These are phyloP conservation scores for Debaryomyces subglobosus DNA, from an alignment of 1,139 yeast genomes.

Conservation along the genomic window DNA sequence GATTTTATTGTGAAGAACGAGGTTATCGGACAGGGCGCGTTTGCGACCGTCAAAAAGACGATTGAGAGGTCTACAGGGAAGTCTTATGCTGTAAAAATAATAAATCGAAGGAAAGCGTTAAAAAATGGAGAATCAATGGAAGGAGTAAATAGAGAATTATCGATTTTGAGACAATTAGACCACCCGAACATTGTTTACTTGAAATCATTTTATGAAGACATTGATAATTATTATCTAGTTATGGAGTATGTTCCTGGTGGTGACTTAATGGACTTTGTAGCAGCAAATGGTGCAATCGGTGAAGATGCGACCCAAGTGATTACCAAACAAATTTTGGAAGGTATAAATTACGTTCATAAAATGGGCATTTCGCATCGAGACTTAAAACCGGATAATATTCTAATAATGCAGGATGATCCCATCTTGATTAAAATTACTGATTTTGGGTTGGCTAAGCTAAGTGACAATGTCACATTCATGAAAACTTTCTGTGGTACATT, in stretches of 20 bases:
- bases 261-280: conserved; percentile 96
- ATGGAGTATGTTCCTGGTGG: conserved; percentile 98
- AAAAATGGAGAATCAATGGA: conserved; percentile 60
- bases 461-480: conserved; percentile 76
- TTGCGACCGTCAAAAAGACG: conserved; percentile 92
- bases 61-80: conserved; percentile 83
- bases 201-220: conserved; percentile 84
- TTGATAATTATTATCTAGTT: conserved; percentile 76
- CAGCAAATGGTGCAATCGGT: conserved; percentile 87
- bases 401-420: conserved; percentile 90
- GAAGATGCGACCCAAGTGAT: conserved; percentile 90
- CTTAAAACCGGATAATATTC: conserved; percentile 87
- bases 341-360: conserved; percentile 83
- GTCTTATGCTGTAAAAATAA: conserved; percentile 87
- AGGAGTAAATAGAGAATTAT: conserved; percentile 85
- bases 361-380: conserved; percentile 93
- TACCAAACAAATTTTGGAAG: conserved; percentile 79
- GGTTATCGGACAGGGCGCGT: conserved; percentile 94
- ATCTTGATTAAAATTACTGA: conserved; percentile 89
- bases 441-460: conserved; percentile 85
- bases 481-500: conserved; percentile 90
- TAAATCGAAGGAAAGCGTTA: conserved; percentile 76
- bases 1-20: conserved; percentile 81
- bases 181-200: conserved; percentile 86
- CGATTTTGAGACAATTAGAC: conserved; percentile 71